Base-by-base conservation (phyloP, 768 basidiomycete genomes). In the Russula dissimulans region DNA sequence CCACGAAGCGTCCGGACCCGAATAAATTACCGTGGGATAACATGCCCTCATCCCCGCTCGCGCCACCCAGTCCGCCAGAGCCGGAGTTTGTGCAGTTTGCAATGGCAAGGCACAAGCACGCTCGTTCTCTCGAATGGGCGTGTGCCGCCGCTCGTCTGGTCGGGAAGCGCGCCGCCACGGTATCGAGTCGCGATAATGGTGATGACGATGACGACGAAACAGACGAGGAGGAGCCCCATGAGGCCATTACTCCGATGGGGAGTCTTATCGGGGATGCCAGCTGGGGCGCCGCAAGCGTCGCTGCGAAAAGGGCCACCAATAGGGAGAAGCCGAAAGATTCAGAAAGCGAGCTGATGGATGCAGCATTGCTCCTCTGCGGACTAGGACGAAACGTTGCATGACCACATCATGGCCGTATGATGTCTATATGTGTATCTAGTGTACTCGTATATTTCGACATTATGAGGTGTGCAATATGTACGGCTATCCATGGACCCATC, bases 201-300 rank as follows among this genome's bases (percentile, higher is more conserved):
- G 55, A 62, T 41, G 61, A 70, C 43, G 74, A 73, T 34, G 71
- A 73, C 15, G 80, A 78, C n/a, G 72, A 77, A 54, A 84, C 82
- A n/a, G 84, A 85, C 57, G 80, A 83, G 44, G 69, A 69, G 48
- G 85, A 85, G n/a, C 75, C 75, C 47, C 76, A 81, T 42, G 85
- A 89, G 70, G 81, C 82, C 9, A 72, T 87, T 50, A 87, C 85
- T 0, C 85, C 86, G 8, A 77, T 78, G 49, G 67, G 67, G 47
- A 69, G 71, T 61, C 46, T 58, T 36, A 55, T 57, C 6, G 53
- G 59, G 36, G 56, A 47, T 10, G 26, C 34, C 10, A 18, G 36
- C 11, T 63, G 59, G 52, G 59, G 41, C 12, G 26, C 56, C 12
- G 42, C 17, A 36, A 43, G 51, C 14, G 22, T 31, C 36, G 2